These are phyloP conservation scores for Nigrospora sphaerica DNA, from an alignment of 2,329 filamentous ascomycete genomes.

Conservation along the genomic window DNA sequence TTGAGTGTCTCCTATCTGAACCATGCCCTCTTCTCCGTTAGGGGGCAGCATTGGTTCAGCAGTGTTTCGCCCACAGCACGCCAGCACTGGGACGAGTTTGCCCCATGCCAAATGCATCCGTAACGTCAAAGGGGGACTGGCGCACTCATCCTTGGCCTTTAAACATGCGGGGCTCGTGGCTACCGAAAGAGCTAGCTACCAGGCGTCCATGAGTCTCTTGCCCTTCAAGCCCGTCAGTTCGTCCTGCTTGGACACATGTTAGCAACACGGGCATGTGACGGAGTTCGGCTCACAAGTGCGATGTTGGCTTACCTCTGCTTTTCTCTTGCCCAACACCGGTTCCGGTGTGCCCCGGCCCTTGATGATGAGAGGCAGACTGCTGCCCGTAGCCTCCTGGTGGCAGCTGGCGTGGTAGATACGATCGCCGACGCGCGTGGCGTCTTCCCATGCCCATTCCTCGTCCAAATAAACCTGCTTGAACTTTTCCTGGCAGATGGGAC, in stretches of 20 bases:
- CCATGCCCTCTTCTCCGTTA: no score
- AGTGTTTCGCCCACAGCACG: no score
- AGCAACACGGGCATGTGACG: conserved; percentile 2
- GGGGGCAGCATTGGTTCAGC: no score
- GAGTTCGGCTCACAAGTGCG: neutral
- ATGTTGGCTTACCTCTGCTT: conserved; percentile 53
- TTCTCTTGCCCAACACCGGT: conserved; percentile 64
- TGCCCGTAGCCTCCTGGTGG: conserved; percentile 66
- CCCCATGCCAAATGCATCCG: no score
- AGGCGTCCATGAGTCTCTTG: conserved; percentile 8
- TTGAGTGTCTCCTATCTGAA: no score
- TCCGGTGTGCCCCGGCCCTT: conserved; percentile 50
- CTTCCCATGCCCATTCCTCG: conserved; percentile 95
- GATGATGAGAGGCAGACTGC: conserved; percentile 10
- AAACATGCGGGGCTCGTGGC: neutral
- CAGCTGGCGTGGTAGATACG: conserved; percentile 88
- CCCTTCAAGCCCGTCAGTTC: conserved; percentile 7
- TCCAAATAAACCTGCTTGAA: conserved; percentile 91
- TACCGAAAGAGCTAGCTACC: neutral
- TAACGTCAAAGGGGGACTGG: no score
- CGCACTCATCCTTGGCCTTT: no score
- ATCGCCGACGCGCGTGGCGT: conserved; percentile 70
- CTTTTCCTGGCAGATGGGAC: conserved; percentile 91
- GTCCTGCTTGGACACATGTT: conserved; percentile 16
- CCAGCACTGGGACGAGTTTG: no score